A percentile compares a stretch with the other conserved stretches of the same genome.
Evolutionary conservation across 2,329 filamentous ascomycete genomes (phyloP).

Genomic region (Clarireedia monteithiana): DNA sequence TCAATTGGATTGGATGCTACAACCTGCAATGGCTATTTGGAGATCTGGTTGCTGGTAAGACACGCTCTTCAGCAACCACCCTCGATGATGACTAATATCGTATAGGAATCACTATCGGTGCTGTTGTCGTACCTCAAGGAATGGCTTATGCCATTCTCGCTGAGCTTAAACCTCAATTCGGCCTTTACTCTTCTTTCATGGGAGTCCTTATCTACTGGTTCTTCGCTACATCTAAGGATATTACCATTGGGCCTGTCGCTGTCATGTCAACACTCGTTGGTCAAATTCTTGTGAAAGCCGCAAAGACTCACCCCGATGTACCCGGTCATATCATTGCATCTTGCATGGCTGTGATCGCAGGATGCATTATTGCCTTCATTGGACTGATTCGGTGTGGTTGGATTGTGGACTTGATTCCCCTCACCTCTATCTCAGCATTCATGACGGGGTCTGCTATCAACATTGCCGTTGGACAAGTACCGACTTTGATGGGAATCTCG

Average conservation of each 20-base stretch:
- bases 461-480: slow-evolving; percentile 78
- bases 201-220: slow-evolving; percentile 94
- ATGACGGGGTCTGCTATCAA: slow-evolving; percentile 94
- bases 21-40: slow-evolving; percentile 84
- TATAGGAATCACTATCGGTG: slow-evolving; percentile 59
- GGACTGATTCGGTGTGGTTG: slow-evolving; percentile 77
- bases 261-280: slow-evolving; percentile 91
- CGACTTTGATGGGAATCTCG: slow-evolving; percentile 75
- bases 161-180: slow-evolving; percentile 71
- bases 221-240: slow-evolving; percentile 96
- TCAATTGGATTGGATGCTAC: slow-evolving; percentile 82
- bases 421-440: slow-evolving; percentile 85
- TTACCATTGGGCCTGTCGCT: slow-evolving; percentile 95
- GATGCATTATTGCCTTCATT: slow-evolving; percentile 68
- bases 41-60: slow-evolving; percentile 77
- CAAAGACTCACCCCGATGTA: slow-evolving; percentile 47
- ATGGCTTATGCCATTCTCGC: slow-evolving; percentile 93
- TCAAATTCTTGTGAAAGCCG: slow-evolving; percentile 63
- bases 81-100: not conserved
- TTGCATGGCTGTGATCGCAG: slow-evolving; percentile 68
- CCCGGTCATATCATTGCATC: slow-evolving; percentile 64
- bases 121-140: slow-evolving; percentile 84
- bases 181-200: slow-evolving; percentile 93
- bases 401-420: slow-evolving; percentile 88
- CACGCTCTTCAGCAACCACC: not conserved